A percentile compares a stretch with the other conserved stretches of the same genome.
phyloP scores from a whole-genome alignment of 805 yeast species.

The Saturnispora halmiae region DNA sequence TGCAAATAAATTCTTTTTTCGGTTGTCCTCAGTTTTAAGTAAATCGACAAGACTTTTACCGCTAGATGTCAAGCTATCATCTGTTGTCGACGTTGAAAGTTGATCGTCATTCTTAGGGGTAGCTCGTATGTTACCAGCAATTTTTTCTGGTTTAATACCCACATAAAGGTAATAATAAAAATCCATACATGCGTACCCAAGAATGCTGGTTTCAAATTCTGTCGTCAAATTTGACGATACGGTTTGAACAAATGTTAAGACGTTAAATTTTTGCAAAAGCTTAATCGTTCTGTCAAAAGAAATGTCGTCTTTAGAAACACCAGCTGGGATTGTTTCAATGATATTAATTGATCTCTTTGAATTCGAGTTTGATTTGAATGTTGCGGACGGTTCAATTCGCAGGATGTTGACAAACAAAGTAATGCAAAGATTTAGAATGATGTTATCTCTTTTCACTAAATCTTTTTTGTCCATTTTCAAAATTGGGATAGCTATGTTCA shows the following conservation, averaged over 20 bases:
- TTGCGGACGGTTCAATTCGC: slow-evolving; percentile 59
- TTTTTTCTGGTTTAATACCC: slow-evolving; percentile 39
- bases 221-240: slow-evolving; percentile 54
- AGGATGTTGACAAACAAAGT: slow-evolving; percentile 71
- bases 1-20: slow-evolving; percentile 29
- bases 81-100: not conserved
- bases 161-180: slow-evolving; percentile 54
- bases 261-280: slow-evolving; percentile 61
- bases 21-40: slow-evolving; percentile 50
- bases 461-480: slow-evolving; percentile 42
- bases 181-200: slow-evolving; percentile 61
- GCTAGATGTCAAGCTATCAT: slow-evolving; percentile 2
- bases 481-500: slow-evolving; percentile 59
- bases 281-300: slow-evolving; percentile 47
- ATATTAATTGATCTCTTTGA: slow-evolving; percentile 20
- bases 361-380: slow-evolving; percentile 21
- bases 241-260: slow-evolving; percentile 63
- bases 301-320: slow-evolving; percentile 57
- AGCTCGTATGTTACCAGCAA: not conserved
- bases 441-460: slow-evolving; percentile 63
- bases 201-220: slow-evolving; percentile 52
- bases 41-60: slow-evolving; percentile 37
- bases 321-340: slow-evolving; percentile 42
- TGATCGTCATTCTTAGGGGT: not conserved
- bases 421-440: slow-evolving; percentile 61